Evolutionary conservation across 805 yeast species (phyloP).

Genomic region (Blastobotrys peoriensis): DNA sequence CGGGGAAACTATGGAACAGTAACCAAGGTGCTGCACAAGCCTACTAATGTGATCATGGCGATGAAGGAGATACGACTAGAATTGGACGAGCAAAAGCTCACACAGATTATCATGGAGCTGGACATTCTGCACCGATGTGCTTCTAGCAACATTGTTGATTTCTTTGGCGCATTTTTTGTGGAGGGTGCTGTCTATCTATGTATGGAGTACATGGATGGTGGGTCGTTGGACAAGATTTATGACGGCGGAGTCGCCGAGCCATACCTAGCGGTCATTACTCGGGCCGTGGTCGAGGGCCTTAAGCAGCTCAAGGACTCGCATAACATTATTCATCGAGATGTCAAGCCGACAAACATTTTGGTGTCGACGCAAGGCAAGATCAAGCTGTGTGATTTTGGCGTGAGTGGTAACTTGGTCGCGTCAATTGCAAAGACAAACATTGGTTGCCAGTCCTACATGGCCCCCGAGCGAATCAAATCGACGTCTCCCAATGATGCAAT

Average conservation of each 20-base stretch:
- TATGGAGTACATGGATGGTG: constrained; percentile 97
- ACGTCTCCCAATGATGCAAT: constrained; percentile 26
- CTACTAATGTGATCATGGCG: constrained; percentile 90
- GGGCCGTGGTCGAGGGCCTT: constrained; percentile 73
- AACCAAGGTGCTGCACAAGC: constrained; percentile 85
- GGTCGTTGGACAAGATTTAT: constrained; percentile 83
- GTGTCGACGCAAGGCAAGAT: constrained; percentile 80
- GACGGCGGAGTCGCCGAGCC: constrained; percentile 73
- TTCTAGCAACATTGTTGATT: constrained; percentile 88
- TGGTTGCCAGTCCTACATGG: constrained; percentile 98
- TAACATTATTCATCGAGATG: constrained; percentile 92
- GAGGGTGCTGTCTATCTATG: constrained; percentile 99
- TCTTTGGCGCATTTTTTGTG: constrained; percentile 94
- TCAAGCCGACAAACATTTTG: constrained; percentile 90
- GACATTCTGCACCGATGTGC: constrained; percentile 89
- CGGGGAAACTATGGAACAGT: constrained; percentile 97
- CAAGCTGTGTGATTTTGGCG: constrained; percentile 94
- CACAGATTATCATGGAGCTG: constrained; percentile 93
- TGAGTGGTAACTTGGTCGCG: constrained; percentile 89
- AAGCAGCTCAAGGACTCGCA: constrained; percentile 81
- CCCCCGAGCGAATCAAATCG: constrained; percentile 88
- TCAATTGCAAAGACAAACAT: constrained; percentile 91
- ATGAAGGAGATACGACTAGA: constrained; percentile 95
- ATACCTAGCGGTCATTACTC: constrained; percentile 72
- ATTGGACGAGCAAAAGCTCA: constrained; percentile 86